These are phyloP conservation scores for Eucalyptus decipiens DNA, from an alignment of 345 rosid species.

Conservation along the genomic window DNA sequence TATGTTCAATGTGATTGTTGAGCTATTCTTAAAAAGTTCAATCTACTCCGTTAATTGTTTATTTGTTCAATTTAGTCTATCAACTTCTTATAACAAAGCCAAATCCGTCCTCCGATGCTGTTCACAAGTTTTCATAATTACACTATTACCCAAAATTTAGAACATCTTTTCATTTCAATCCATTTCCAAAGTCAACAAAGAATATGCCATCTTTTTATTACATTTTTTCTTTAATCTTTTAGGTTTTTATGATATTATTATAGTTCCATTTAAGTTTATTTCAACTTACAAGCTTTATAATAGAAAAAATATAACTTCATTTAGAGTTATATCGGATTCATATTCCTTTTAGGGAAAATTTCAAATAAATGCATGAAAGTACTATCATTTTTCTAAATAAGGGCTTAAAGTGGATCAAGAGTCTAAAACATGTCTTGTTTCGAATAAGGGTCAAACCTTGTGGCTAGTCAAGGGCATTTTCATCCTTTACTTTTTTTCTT, in stretches of 20 bases:
- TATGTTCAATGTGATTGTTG: not conserved
- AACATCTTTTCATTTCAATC: not conserved
- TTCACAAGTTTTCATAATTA: not conserved
- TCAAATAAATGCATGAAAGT: too few relatives aligned
- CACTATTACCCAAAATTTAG: not conserved
- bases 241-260: too few relatives aligned
- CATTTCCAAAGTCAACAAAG: not conserved
- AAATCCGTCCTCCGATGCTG: fast-evolving
- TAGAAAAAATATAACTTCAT: not conserved
- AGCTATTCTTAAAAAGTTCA: not conserved
- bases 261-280: not conserved
- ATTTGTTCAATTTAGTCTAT: not conserved
- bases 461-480: too few relatives aligned
- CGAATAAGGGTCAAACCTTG: too few relatives aligned
- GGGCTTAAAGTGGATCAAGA: too few relatives aligned
- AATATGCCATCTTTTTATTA: not conserved
- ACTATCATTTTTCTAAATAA: too few relatives aligned
- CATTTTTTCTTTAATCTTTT: too few relatives aligned
- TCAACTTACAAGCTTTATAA: not conserved
- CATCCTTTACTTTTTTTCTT: too few relatives aligned
- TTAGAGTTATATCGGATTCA: not conserved
- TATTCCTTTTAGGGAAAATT: too few relatives aligned
- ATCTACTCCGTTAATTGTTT: not conserved
- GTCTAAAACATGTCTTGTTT: too few relatives aligned
- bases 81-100: not conserved